Base-by-base conservation (phyloP, 768 basidiomycete genomes). In the Tylopilus sp. region DNA sequence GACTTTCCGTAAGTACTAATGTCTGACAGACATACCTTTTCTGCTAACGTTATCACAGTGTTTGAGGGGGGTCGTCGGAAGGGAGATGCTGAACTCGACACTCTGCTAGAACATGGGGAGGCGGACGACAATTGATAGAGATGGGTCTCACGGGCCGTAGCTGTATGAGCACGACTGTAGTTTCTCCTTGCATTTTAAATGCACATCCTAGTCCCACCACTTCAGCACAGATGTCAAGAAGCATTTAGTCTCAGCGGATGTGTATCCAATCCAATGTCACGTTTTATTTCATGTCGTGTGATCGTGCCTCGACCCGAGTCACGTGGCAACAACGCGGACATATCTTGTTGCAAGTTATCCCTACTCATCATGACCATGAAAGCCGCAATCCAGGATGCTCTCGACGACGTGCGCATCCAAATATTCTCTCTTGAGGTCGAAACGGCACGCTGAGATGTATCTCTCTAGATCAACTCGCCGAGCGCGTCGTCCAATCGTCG, bases 321-420 rank as follows among this genome's bases (percentile, higher is more conserved):
- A 71, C 71, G 64, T 73, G 72, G 48, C 14, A 12, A 45, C 38
- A 55, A 62, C 69, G 60, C 64, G 64, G 52, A 51, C 17, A 40
- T 50, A 52, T 54, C 47, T 50, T 47, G 21, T 38, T 31, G 24
- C 9, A 19, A 42, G 34, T 28, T 4, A 25, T 26, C 26, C 50
- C 44, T 45, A 21, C 48, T 46, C 21, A 44, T 48, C 38, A 59
- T 56, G 50, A 60, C 60, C 31, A 72, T 85, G 75, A 74, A 75
- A 38, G 69, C 72, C 38, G 71, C 71, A 44, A 67, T 90, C 22
- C 80, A 83, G 60, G 77, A 82, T 51, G 77, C 84, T 28, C 72
- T 91, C 42, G 88, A 90, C 64, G 82, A 85, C 57, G 89, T 89
- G 68, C 55, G 83, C 66, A 30, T 33, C 41, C 33, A 19, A 33